Percentiles rank a stretch among this genome's conserved stretches.
Evolutionary conservation across 2,329 filamentous ascomycete genomes (phyloP).

Genomic region (Aspergillus ochraceoroseus): DNA sequence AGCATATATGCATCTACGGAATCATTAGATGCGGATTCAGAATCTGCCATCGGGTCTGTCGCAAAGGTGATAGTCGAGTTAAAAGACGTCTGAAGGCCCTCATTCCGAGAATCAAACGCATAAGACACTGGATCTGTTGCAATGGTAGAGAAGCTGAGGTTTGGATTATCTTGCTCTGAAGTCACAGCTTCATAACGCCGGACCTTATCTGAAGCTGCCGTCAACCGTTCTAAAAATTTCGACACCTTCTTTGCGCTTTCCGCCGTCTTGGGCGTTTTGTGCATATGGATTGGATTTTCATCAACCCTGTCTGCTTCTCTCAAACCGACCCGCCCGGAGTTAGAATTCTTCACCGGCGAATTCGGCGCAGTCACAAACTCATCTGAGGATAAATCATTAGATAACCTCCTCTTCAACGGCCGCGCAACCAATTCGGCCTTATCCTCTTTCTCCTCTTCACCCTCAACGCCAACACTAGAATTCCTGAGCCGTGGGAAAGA

Average conservation of each 20-base stretch:
- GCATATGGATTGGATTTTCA: conserved; percentile 2
- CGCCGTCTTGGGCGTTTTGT: conserved; percentile 6
- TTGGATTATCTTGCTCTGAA: conserved; percentile 7
- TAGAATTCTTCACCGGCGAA: conserved; percentile 24
- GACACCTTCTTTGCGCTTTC: conserved; percentile 6
- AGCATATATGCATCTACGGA: conserved; percentile 25
- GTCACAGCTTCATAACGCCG: conserved; percentile 20
- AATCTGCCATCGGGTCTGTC: conserved; percentile 25
- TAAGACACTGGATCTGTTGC: conserved; percentile 14
- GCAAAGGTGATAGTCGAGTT: conserved; percentile 24
- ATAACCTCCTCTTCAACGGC: conserved; percentile 17
- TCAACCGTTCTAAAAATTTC: conserved; percentile 21
- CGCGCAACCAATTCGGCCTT: conserved; percentile 7
- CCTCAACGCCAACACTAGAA: neutral
- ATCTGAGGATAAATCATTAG: conserved; percentile 20
- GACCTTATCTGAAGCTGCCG: conserved; percentile 15
- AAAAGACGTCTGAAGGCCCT: conserved; percentile 25
- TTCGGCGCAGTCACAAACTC: conserved; percentile 32
- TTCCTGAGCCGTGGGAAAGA: conserved; percentile 10
- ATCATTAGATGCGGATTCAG: conserved; percentile 27
- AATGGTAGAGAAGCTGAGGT: conserved; percentile 27
- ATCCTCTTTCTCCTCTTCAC: conserved; percentile 6
- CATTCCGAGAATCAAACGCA: conserved; percentile 16
- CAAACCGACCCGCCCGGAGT: neutral
- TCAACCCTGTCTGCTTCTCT: conserved; percentile 1